Evolutionary conservation across 1,139 yeast genomes (phyloP), one percentile per base, ranked within the genome.

Genomic region (Protomyces lactucae-debilis): DNA sequence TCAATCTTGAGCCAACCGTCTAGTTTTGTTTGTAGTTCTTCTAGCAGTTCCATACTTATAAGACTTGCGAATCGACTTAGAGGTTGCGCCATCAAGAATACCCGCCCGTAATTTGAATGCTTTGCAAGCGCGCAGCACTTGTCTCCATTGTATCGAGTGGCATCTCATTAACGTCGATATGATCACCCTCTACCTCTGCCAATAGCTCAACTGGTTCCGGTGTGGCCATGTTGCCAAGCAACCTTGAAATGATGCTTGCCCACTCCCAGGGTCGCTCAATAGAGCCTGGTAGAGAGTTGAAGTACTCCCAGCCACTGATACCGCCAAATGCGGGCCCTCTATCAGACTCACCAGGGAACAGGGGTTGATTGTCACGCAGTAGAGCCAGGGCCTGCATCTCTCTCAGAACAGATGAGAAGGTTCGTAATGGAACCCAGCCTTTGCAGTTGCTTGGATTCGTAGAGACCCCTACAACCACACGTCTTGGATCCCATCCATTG

Each of bases 251-350:
- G 23, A 57, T 37, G 35, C 51, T 32, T 9, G 39, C 16, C 61
- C 61, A 57, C 23, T 57, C 55, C 39, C 36, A 51, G 25, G 61
- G 61, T 36, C 48, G 45, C 18, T 57, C 40, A 10, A 21, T 1
- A 9, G 37, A 32, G 28, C 55, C 61, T 12, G 61, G 61, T 8
- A 57, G 51, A 12, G 51, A 14, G 16, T 57, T 57, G 21, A 51
- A 57, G 54, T 57, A 57, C 32, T 57, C 61, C 61, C 61, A 57
- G n/a, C 55, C 61, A 14, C 40, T 51, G n/a, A 57, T 37, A 9
- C 61, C 61, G 9, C 55, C 61, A 21, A 57, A 51, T 2, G 53
- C 14, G 32, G 32, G 32, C 32, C 32, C 32, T 28, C 32, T 28
- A 0, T 28, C 32, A 28, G 32, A 28, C 8, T 28, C 32, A 3